Conservation (phyloP, 768 basidiomycete species). For the Tulasnella sp. region DNA sequence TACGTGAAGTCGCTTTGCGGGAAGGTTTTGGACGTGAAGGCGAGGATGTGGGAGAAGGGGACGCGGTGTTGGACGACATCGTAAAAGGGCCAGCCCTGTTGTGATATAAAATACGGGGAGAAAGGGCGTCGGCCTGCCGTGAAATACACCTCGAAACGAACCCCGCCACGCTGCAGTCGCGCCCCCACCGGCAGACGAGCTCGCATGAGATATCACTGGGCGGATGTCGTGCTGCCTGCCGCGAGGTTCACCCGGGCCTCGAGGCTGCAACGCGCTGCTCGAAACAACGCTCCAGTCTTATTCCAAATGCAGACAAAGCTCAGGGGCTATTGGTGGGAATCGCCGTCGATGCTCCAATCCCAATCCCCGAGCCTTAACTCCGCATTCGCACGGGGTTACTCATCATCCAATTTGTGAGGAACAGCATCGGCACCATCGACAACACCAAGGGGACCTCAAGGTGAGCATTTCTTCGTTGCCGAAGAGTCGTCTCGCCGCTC, state of each 20-base stretch:
- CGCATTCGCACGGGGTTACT: constrained; percentile 4
- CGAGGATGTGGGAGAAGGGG: not conserved
- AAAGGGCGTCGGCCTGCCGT: not conserved
- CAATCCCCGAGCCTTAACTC: not conserved
- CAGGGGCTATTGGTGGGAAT: not conserved
- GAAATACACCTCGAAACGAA: not conserved
- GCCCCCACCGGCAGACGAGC: not conserved
- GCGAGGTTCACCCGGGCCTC: not conserved
- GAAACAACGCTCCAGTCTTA: not conserved
- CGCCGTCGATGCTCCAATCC: not conserved
- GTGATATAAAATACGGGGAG: not conserved
- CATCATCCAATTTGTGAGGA: constrained; percentile 8
- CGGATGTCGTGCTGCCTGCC: not conserved
- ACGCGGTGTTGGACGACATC: not conserved
- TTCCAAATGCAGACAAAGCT: not conserved
- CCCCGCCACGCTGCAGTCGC: not conserved
- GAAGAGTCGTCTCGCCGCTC: not conserved
- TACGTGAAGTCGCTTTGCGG: not conserved
- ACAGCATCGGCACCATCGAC: not conserved
- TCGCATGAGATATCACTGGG: not conserved
- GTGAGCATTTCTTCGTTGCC: constrained; percentile 3
- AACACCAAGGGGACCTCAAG: constrained; percentile 14
- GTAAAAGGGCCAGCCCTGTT: not conserved
- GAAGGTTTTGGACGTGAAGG: not conserved
- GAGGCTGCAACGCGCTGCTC: not conserved